These are phyloP conservation scores for Cryptococcus amylolentus DNA, from an alignment of 1,284 basidiomycete species.

Conservation along the genomic window DNA sequence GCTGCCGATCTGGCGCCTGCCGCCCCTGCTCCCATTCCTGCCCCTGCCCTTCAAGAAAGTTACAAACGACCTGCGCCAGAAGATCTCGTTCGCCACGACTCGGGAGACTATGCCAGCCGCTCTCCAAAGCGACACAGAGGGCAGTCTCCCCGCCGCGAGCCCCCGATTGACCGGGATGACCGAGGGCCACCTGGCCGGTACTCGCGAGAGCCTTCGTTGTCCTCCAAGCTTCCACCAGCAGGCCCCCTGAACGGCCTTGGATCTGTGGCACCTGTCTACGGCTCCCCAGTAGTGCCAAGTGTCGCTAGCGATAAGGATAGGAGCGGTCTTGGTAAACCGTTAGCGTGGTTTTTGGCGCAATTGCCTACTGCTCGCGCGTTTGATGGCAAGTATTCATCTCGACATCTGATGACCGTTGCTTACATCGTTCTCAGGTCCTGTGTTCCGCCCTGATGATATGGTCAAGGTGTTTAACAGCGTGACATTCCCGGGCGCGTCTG, in stretches of 20 bases:
- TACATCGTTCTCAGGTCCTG: conserved; percentile 58
- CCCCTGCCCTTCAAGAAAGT: not conserved
- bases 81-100: conserved; percentile 5
- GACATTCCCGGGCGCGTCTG: not conserved
- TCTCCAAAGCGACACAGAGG: conserved; percentile 17
- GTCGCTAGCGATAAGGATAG: conserved; percentile 48
- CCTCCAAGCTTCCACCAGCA: not conserved
- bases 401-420: not conserved
- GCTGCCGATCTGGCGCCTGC: not conserved
- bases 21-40: not conserved
- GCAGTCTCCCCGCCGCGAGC: conserved; percentile 9
- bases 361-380: conserved; percentile 68
- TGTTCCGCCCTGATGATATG: conserved; percentile 80
- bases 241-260: not conserved
- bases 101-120: not conserved
- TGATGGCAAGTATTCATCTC: conserved; percentile 62
- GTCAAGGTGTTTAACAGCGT: conserved; percentile 59
- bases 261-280: not conserved
- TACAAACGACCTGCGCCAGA: conserved; percentile 14
- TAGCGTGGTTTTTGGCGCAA: conserved; percentile 75
- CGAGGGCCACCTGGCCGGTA: not conserved
- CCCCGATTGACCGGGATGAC: conserved; percentile 4
- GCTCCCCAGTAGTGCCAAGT: not conserved
- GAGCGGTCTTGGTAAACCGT: conserved; percentile 61
- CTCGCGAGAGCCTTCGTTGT: not conserved